phyloP scores from a whole-genome alignment of 768 basidiomycete species.

The Arthromyces matolae region DNA sequence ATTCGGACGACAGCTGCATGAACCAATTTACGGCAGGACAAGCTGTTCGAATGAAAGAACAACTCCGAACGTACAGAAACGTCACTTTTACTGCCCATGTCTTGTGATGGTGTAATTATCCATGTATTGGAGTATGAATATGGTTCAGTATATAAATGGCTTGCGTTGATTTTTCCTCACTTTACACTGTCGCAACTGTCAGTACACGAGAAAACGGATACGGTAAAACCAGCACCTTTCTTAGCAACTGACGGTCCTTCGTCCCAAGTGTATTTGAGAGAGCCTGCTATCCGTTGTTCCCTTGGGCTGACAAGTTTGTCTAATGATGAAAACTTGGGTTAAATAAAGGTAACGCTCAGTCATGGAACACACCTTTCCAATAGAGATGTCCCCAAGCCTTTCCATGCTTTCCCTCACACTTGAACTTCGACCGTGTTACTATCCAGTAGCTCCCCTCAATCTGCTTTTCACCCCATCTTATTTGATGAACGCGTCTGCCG shows the following conservation, averaged over 20 bases:
- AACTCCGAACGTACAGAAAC: slow-evolving; percentile 40
- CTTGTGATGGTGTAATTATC: not conserved
- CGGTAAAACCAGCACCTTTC: slow-evolving; percentile 6
- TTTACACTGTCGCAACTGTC: not conserved
- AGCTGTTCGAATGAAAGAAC: slow-evolving; percentile 30
- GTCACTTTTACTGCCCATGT: slow-evolving; percentile 25
- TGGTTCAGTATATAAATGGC: not conserved
- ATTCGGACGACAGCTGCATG: slow-evolving; percentile 45
- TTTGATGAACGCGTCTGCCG: slow-evolving; percentile 67
- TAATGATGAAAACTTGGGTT: slow-evolving; percentile 22
- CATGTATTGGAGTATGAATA: not conserved
- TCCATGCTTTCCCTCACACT: slow-evolving; percentile 70
- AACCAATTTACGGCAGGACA: slow-evolving; percentile 41
- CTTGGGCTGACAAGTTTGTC: slow-evolving; percentile 57
- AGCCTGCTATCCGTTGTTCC: slow-evolving; percentile 65
- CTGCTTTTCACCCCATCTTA: slow-evolving; percentile 67
- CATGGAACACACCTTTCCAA: slow-evolving; percentile 63
- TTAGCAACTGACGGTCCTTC: slow-evolving; percentile 46
- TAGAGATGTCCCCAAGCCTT: slow-evolving; percentile 79
- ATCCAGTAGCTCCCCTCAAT: slow-evolving; percentile 71
- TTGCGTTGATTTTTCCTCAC: too few relatives aligned
- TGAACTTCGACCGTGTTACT: slow-evolving; percentile 68
- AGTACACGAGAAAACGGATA: not conserved
- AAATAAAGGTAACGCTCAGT: slow-evolving; percentile 2
- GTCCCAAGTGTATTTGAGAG: slow-evolving; percentile 72